Evolutionary conservation across 768 basidiomycete species (phyloP), one percentile per base, ranked within the genome.

Genomic region (Scleroderma citrinum): DNA sequence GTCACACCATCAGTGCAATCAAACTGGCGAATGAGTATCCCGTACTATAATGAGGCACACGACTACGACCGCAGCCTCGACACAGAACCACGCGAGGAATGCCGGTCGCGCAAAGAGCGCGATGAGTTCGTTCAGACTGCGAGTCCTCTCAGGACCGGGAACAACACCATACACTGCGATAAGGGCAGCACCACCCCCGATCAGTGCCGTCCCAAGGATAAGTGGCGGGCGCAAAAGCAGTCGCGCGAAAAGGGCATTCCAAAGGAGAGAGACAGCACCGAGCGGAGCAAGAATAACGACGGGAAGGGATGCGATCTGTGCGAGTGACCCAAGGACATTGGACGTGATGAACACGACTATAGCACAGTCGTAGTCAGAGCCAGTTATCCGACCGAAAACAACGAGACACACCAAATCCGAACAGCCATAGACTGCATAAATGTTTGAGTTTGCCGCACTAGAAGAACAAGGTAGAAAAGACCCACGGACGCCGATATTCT

Each of bases 201-300:
- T 92, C 62, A 94, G 73, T 37, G 87, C 67, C 2, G 92, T 95
- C 44, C 90, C 92, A n/a, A 90, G 68, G 39, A 89, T 70, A 80
- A 92, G 87, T 74, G 83, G 87, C 2, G 77, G 77, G 11, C 88
- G 90, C 12, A 95, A 77, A 35, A 95, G 76, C 35, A 94, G 59
- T 26, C 82, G 77, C 14, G 92, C 92, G 61, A 95, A 93, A 59
- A 95, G 80, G 4, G 92, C 92, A 64, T 97, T 97, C 88, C 88
- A 95, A 24, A 97, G 78, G 24, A 97, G 78, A 2, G 88, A 92
- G 26, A 94, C 87, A 0, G 92, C 93, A 11, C 93, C 93, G 4
- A 97, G 76, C 0, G 93, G 93, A 0, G 92, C 93, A 45, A 97
- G 85, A 49, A 97, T 90, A 51, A 95, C 92, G 55, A 97, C 90